Evolutionary conservation across 306 rosid genomes (phyloP).

Genomic region (Gynostemma pentaphyllum): DNA sequence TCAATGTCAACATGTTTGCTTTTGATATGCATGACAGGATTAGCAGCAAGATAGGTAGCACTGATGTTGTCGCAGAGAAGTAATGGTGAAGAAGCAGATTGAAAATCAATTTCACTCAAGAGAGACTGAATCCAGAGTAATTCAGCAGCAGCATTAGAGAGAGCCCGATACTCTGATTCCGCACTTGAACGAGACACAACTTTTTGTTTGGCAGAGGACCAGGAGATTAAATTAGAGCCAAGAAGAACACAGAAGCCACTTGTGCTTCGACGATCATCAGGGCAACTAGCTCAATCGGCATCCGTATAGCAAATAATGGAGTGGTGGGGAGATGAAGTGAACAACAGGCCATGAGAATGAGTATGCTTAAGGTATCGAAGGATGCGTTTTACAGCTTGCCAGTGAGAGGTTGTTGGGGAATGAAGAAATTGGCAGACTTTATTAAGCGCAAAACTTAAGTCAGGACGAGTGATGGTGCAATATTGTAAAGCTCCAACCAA

Average conservation of each 20-base stretch:
- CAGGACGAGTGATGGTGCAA: too few relatives aligned
- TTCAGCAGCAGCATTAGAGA: neutral
- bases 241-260: neutral
- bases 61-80: neutral
- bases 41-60: neutral
- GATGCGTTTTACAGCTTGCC: neutral
- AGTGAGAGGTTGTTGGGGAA: too few relatives aligned
- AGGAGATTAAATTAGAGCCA: neutral
- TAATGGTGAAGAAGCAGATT: neutral
- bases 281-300: neutral
- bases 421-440: too few relatives aligned
- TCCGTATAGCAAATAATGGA: neutral
- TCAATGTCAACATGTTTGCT: neutral
- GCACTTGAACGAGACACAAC: neutral
- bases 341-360: rapidly evolving
- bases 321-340: neutral
- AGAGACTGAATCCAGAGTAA: too few relatives aligned
- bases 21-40: neutral
- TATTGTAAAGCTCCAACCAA: too few relatives aligned
- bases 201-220: neutral
- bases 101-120: too few relatives aligned
- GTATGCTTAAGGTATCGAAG: neutral
- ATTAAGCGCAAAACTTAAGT: too few relatives aligned
- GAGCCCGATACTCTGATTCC: neutral
- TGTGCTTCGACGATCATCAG: neutral